phyloP scores from a whole-genome alignment of 164 flowering plant species.

The Cinnamomum chago region DNA sequence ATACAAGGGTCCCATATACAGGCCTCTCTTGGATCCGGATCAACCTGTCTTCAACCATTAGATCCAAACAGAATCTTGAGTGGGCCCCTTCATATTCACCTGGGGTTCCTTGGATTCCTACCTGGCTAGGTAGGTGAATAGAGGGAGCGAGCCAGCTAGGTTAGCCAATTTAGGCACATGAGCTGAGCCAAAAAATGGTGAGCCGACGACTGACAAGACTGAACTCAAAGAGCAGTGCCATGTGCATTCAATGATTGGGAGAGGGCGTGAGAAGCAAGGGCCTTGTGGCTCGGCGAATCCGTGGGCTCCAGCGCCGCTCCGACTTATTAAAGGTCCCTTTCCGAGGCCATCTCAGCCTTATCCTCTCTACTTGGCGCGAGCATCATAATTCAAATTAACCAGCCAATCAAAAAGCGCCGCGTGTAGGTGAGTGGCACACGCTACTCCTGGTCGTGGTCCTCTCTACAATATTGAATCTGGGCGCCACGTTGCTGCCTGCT shows the following conservation, averaged over 20 bases:
- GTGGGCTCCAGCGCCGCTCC: neutral
- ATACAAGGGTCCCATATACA: too few species aligned
- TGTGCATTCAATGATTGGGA: conserved; percentile 1
- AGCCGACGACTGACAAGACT: neutral
- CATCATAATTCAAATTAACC: neutral
- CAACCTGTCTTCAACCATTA: too few species aligned
- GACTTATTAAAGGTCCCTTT: neutral
- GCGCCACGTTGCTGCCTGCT: conserved; percentile 6
- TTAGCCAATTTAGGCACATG: neutral
- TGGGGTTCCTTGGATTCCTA: too few species aligned
- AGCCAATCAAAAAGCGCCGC: neutral
- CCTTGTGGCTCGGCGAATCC: conserved; percentile 8
- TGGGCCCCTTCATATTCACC: too few species aligned
- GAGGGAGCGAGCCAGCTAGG: neutral
- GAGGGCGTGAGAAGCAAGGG: neutral
- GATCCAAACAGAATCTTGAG: too few species aligned
- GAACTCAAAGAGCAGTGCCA: neutral
- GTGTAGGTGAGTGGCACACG: neutral
- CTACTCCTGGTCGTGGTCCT: neutral
- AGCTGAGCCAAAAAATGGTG: neutral
- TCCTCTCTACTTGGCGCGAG: conserved; percentile 5
- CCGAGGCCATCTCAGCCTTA: conserved; percentile 4
- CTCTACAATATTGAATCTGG: neutral
- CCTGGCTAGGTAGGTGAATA: too few species aligned
- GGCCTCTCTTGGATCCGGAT: too few species aligned